phyloP scores from a whole-genome alignment of 2,329 filamentous ascomycete species.

The Arthrocladium fulminans region DNA sequence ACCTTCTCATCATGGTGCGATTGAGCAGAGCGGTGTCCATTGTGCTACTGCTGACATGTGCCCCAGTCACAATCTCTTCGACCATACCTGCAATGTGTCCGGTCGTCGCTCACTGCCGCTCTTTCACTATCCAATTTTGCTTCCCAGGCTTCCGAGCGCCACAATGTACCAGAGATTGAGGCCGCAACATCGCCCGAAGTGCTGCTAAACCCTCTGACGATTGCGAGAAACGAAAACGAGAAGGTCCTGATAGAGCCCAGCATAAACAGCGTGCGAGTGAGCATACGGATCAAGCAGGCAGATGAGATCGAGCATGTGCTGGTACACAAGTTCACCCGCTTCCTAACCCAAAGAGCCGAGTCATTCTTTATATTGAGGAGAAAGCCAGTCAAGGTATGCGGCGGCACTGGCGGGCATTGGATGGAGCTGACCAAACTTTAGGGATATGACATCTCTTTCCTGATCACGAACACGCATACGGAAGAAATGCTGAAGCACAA shows the following conservation, averaged over 20 bases:
- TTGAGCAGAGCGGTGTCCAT: background rate
- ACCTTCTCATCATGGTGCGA: slow-evolving; percentile 1
- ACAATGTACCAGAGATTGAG: slow-evolving; percentile 97
- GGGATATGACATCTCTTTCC: slow-evolving; percentile 97
- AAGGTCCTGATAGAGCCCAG: slow-evolving; percentile 91
- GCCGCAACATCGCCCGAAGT: slow-evolving; percentile 88
- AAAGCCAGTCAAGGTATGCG: slow-evolving; percentile 80
- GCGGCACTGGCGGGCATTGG: slow-evolving; percentile 3
- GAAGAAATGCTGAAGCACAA: slow-evolving; percentile 99
- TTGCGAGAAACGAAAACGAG: slow-evolving; percentile 95
- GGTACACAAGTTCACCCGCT: slow-evolving; percentile 96
- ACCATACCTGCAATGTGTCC: slow-evolving; percentile 92
- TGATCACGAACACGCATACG: slow-evolving; percentile 98
- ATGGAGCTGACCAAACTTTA: slow-evolving; percentile 29
- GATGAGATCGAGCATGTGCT: slow-evolving; percentile 98
- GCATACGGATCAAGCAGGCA: slow-evolving; percentile 98
- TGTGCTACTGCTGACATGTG: background rate
- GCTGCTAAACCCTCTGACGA: slow-evolving; percentile 77
- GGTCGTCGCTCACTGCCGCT: slow-evolving; percentile 85
- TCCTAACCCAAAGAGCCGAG: slow-evolving; percentile 91
- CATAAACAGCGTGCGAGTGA: slow-evolving; percentile 93
- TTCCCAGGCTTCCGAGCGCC: slow-evolving; percentile 88
- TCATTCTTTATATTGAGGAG: slow-evolving; percentile 92
- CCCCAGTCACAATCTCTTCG: slow-evolving; percentile 88
- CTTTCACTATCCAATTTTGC: slow-evolving; percentile 95